Base-by-base conservation (phyloP, 495 filamentous ascomycete species). In the Aspergillus bridgeri region DNA sequence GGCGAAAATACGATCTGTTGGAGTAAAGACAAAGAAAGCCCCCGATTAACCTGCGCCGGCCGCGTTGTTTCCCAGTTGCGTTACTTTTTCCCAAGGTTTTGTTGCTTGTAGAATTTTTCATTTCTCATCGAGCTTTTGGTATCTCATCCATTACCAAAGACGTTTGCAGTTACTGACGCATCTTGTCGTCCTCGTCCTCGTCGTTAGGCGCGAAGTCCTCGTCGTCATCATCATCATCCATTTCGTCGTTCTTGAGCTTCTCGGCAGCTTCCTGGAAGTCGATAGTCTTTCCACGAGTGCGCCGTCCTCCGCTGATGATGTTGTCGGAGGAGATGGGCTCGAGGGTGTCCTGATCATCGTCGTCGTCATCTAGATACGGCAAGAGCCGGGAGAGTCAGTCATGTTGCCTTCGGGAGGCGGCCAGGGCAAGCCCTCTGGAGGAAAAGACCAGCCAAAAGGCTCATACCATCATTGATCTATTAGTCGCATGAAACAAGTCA, bases 271-370 rank as follows among this genome's bases (percentile, higher is more conserved):
- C 88, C 61, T 85, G 87, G 69, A 87, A 95, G 77, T 96, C 87
- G 61, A 95, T 91, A 43, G 75, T 71, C 68, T 88, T 88, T 61
- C 89, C 88, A 62, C 94, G 92, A 42, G 94, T 98, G 70, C 94
- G 92, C 44, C 87, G 82, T 67, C 89, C 89, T 57, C 74, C 79
- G 8, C 59, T 48, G 67, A 98, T 85, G 75, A 98, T 96, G 80
- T 97, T 97, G 62, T 83, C 81, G 42, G 82, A 73, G 69, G 95
- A 90, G 70, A 98, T 95, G 71, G 91, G 92, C 70, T 92, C 89
- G 77, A 96, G 85, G 73, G 89, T 86, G 64, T 94, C 90, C 9
- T 86, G 83, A 50, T 89, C 89, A 13, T 89, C 88, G 3, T 88
- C 88, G 44, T 84, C 83, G 11, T 84, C 86, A 56, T 75, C 72